A percentile compares a stretch with the other conserved stretches of the same genome.
phyloP scores from a whole-genome alignment of 163 green algal genomes.

The Volvox carteri region DNA sequence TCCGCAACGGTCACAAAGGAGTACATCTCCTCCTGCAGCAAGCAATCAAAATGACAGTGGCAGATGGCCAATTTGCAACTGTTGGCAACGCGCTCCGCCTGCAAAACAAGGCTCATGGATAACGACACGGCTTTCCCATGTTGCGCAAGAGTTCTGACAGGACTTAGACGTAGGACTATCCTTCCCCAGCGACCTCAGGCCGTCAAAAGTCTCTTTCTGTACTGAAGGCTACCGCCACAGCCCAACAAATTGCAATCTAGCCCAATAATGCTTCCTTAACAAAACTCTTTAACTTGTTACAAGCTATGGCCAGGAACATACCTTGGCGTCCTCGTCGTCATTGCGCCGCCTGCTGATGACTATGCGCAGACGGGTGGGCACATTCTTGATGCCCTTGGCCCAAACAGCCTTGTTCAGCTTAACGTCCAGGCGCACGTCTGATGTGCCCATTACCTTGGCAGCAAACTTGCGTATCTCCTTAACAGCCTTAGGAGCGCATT shows the following conservation, averaged over 20 bases:
- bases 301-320: slow-evolving; percentile 61
- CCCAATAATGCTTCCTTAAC: no score
- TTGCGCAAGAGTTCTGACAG: no score
- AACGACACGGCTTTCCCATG: no score
- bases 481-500: slow-evolving; percentile 92
- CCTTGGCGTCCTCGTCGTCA: slow-evolving; percentile 98
- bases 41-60: neutral
- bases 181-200: no score
- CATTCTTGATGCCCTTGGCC: slow-evolving; percentile 94
- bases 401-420: slow-evolving; percentile 99
- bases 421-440: slow-evolving; percentile 97
- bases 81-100: no score
- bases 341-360: slow-evolving; percentile 94
- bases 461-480: slow-evolving; percentile 99
- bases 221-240: no score
- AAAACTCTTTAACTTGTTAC: no score
- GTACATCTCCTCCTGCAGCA: slow-evolving; percentile 98
- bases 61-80: neutral
- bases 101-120: no score
- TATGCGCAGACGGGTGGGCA: slow-evolving; percentile 93
- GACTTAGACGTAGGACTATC: no score
- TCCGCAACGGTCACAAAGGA: slow-evolving; percentile 96
- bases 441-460: slow-evolving; percentile 95
- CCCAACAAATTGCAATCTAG: no score
- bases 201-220: no score